Evolutionary conservation across 2,329 filamentous ascomycete genomes (phyloP), one percentile per base, ranked within the genome.

Genomic region (Fusarium sp.): DNA sequence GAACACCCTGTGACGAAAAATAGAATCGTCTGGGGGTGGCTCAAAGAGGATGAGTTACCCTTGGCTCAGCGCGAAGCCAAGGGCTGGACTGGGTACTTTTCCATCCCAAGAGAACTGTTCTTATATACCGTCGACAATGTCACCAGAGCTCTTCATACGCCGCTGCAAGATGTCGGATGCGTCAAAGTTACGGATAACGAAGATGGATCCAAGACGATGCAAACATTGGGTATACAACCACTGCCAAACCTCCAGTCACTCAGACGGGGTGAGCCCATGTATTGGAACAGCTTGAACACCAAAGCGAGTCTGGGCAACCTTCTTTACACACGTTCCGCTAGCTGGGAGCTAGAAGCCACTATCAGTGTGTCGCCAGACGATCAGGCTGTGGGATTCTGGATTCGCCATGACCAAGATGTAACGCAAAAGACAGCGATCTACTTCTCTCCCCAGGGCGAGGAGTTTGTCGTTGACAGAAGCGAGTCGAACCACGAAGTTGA

Each of bases 1-100:
- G 76, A 73, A 59, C 80, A 84, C 41, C 79, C 80, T 0, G 64
- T 75, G 5, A 76, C 79, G 0, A 67, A 73, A 0, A 73, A 73
- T 36, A 74, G 77, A 10, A 73, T 84, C 5, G 73, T 80, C 1
- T 83, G 77, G 69, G 81, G 81, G 4, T 84, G 82, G 82, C 73
- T 85, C 32, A 78, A 76, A 2, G 81, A 85, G 61, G 81, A 85
- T 11, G 80, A 83, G 47, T 61, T 84, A 4, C 75, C 80, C 1
- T 73, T 81, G 52, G 61, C 71, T 3, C 61, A 77, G 12, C 77
- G 80, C 4, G 74, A 79, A 53, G 66, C 71, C 1, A 80, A 83
- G 62, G 79, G 79, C 10, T 84, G 81, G 80, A 83, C 78, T 19
- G 81, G 82, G 2, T 67, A 78, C 52, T 70, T 83, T 8, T 81